phyloP scores from a whole-genome alignment of 305 asterid species.

The Coffea humblotiana region DNA sequence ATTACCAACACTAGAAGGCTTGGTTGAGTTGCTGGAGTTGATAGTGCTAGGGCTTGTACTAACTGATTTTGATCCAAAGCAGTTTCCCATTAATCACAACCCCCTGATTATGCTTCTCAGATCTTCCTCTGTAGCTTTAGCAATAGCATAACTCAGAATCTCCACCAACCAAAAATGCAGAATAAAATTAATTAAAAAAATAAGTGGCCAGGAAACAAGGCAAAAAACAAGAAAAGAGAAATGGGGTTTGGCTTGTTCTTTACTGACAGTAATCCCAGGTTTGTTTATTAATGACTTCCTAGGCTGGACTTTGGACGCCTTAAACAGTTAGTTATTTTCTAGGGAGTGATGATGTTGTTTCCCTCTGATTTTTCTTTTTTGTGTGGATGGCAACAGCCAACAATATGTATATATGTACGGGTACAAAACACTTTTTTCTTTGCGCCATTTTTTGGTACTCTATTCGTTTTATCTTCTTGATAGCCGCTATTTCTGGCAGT shows the following conservation, averaged over 20 bases:
- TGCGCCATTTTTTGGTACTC: background rate
- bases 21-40: conserved; percentile 16
- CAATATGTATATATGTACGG: background rate
- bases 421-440: background rate
- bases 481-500: background rate
- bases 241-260: background rate
- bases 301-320: conserved; percentile 11
- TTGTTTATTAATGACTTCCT: conserved; percentile 2
- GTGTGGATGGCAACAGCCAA: conserved; percentile 1
- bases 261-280: background rate
- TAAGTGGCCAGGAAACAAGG: background rate
- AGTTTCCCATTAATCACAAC: conserved; percentile 39
- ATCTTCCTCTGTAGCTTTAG: conserved; percentile 8
- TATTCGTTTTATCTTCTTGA: background rate
- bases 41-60: conserved; percentile 18
- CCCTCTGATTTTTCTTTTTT: background rate
- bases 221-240: background rate
- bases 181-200: background rate
- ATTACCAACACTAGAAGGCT: conserved; percentile 34
- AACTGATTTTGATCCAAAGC: conserved; percentile 33
- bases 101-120: background rate
- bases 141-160: background rate
- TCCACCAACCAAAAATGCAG: background rate
- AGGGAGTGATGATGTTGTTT: conserved; percentile 16
- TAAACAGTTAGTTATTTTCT: background rate